Evolutionary conservation across 352 stramenopile genomes (phyloP), one percentile per base, ranked within the genome.

Genomic region (Phytophthora hybrid): DNA sequence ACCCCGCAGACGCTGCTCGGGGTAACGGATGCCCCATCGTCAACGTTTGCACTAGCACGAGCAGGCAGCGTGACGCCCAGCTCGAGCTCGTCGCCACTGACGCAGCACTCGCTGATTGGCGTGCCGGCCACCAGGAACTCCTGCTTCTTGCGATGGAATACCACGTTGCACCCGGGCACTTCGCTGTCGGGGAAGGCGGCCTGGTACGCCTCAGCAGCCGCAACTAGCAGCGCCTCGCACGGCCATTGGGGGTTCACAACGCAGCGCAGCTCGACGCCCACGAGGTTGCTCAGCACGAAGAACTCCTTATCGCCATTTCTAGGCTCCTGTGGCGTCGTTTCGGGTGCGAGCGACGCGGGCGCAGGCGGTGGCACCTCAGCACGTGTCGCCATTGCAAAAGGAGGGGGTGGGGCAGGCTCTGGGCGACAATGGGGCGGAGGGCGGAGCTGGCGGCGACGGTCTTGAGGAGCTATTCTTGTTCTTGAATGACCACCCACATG

Each of bases 131-230:
- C 72, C 11, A 96, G 62, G 47, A 77, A 81, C 74, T 85, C 73
- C 71, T 92, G 80, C 26, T 79, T 85, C 19, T 81, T 83, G 32
- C 71, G 59, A 70, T 97, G 88, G 72, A 87, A 89, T 10, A 97
- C 89, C 21, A 84, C 67, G 54, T 93, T 89, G 67, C 88, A 93
- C 56, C 92, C 88, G 4, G 90, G 90, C 19, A 93, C 78, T 77
- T 97, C 86, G 46, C 74, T 88, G 26, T 78, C 66, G 9, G 86
- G 83, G 73, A 85, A 94, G 8, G 71, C 63, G 21, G 74, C 44
- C 47, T 86, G 81, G 66, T 95, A 95, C 47, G 88, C 72, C 52
- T 89, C 84, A n/a, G 88, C 82, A 10, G 89, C 81, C 0, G 80
- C 81, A 10, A 74, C 76, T n/a, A 95, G 65, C 21, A 95, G 79